Base-by-base conservation (phyloP, 202 grass and related monocot genomes). In the Carex arenaria region DNA sequence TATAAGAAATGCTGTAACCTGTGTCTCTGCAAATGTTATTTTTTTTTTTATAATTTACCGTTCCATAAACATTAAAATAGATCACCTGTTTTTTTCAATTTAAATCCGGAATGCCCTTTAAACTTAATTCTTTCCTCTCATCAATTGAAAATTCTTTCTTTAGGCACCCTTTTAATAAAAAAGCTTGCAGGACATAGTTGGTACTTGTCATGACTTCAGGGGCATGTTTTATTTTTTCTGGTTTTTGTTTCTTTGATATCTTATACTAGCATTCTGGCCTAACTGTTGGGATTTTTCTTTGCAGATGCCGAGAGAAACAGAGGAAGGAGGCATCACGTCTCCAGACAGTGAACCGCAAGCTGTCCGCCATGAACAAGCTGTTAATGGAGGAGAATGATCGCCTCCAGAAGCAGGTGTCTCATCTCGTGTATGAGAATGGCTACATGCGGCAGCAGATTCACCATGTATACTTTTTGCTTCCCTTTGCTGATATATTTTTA, bases 341-440 rank as follows among this genome's bases (percentile, higher is more conserved):
- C 81, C 95, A 98, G 80, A 91, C 90, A 20, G 92, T 98, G 81
- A 98, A 98, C 83, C 88, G 95, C 64, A 98, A 98, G 82, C 75
- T 98, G 80, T 89, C 89, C 76, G 95, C 95, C 2, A 95, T 98
- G 95, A 98, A 98, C 86, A 98, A 95, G 89, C 87, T 98, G 87
- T 83, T 98, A 88, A 98, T 98, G 95, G 95, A 98, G 90, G 95
- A 98, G 82, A 98, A 98, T 64, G 95, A 98, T 77, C 92, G 95
- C 81, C 91, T 98, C 78, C 95, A 98, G 89, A 98, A 98, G 87
- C 95, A 98, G 87, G 95, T 98, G 12, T 93, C 95, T 67, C 91
- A 93, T 47, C 90, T 98, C 17, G 95, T 98, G 69, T 94, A 98
- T 18, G 95, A 98, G 75, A 98, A 98, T 42, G 95, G 92, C 5